Percentiles rank a stretch among this genome's conserved stretches.
Conservation (phyloP, 2,329 filamentous ascomycete species). For the Fonsecaea pugnacius region DNA sequence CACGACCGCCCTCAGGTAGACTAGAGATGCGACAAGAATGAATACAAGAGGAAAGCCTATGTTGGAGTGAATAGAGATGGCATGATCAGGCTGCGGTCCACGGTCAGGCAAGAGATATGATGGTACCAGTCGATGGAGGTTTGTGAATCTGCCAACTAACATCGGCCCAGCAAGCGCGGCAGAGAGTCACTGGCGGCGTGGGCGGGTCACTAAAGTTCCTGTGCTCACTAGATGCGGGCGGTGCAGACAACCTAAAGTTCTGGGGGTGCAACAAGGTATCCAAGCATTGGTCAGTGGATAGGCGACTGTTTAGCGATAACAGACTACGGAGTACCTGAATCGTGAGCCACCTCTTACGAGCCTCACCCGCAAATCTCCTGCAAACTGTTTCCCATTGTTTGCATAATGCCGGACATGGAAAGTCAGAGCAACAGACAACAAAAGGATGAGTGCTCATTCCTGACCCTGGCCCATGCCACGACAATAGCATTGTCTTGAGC, state of each 20-base stretch:
- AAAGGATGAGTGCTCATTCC: background rate
- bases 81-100: conserved; percentile 18
- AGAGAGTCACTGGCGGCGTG: conserved; percentile 1
- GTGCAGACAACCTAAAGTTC: background rate
- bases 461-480: background rate
- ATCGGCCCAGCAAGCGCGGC: conserved; percentile 12
- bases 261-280: background rate
- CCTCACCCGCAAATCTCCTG: background rate
- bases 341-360: background rate
- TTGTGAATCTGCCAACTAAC: conserved; percentile 12
- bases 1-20: background rate
- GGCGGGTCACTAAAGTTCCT: background rate
- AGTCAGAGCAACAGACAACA: background rate
- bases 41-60: background rate
- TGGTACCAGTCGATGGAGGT: conserved; percentile 11
- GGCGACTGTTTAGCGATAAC: conserved; percentile 9
- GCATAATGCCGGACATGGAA: background rate
- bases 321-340: conserved; percentile 7
- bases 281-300: conserved; percentile 14
- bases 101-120: conserved; percentile 8
- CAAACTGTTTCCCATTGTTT: background rate
- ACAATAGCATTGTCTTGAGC: background rate
- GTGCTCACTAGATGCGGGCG: background rate
- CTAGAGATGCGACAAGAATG: background rate
- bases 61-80: conserved; percentile 1